Percentiles rank a stretch among this genome's conserved stretches.
These are phyloP conservation scores for Mycosphaerella arachidis DNA, from an alignment of 2,329 filamentous ascomycete species.

Conservation along the genomic window DNA sequence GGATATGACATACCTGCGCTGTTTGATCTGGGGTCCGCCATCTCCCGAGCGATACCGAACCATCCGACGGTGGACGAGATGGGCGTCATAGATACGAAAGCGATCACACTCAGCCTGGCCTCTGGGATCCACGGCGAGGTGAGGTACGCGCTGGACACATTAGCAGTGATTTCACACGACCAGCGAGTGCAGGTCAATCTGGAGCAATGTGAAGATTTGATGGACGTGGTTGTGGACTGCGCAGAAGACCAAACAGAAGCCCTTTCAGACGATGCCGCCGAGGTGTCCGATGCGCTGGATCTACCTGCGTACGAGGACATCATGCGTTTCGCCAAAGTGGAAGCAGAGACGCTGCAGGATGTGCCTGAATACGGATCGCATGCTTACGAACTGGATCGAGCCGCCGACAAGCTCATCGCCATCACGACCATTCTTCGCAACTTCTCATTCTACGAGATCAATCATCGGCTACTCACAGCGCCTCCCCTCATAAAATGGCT, in stretches of 20 bases:
- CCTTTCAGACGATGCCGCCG: conserved; percentile 76
- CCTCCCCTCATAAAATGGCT: conserved; percentile 76
- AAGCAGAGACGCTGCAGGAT: conserved; percentile 68
- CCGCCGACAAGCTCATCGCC: conserved; percentile 81
- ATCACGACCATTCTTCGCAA: conserved; percentile 91
- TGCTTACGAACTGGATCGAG: conserved; percentile 77
- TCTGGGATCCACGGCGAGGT: conserved; percentile 86
- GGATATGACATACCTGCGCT: conserved; percentile 67
- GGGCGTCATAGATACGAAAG: conserved; percentile 83
- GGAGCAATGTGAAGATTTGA: conserved; percentile 75
- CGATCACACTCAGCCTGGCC: conserved; percentile 82
- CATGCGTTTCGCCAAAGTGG: conserved; percentile 68
- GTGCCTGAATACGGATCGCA: conserved; percentile 68
- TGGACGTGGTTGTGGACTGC: conserved; percentile 84
- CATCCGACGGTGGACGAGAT: conserved; percentile 72
- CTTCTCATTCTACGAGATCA: conserved; percentile 77
- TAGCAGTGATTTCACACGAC: conserved; percentile 67
- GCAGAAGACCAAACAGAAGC: conserved; percentile 83
- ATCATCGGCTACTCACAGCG: conserved; percentile 70
- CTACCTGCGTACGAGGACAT: conserved; percentile 85
- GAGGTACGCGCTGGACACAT: conserved; percentile 79
- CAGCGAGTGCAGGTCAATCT: conserved; percentile 62
- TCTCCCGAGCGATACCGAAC: conserved; percentile 67
- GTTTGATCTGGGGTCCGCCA: conserved; percentile 59
- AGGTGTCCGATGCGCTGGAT: conserved; percentile 81